A percentile compares a stretch with the other conserved stretches of the same genome.
Conservation (phyloP, 208 protist genomes). For the Crithidia brevicula region DNA sequence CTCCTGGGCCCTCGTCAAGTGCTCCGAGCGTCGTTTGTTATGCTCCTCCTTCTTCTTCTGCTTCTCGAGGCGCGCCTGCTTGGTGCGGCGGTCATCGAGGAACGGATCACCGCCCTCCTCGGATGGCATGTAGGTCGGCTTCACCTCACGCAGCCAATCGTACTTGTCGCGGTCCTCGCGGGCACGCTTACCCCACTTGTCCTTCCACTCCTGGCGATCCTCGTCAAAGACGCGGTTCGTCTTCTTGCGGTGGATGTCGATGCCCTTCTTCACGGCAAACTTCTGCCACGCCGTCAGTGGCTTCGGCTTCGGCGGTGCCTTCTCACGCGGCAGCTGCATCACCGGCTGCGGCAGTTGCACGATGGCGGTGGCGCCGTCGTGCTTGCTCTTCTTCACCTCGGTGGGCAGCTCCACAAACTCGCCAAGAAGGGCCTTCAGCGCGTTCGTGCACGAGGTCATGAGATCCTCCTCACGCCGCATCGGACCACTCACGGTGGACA, state of each 20-base stretch:
- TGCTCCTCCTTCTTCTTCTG: slow-evolving; percentile 93
- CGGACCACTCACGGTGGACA: slow-evolving; percentile 80
- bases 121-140: slow-evolving; percentile 78
- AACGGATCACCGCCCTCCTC: slow-evolving; percentile 94
- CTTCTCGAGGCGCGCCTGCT: slow-evolving; percentile 86
- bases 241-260: slow-evolving; percentile 92
- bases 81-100: slow-evolving; percentile 85
- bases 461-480: slow-evolving; percentile 84
- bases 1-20: slow-evolving; percentile 68
- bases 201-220: slow-evolving; percentile 89
- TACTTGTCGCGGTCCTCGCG: slow-evolving; percentile 90
- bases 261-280: slow-evolving; percentile 93
- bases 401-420: slow-evolving; percentile 76
- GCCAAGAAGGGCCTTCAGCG: slow-evolving; percentile 71
- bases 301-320: slow-evolving; percentile 89
- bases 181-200: slow-evolving; percentile 93
- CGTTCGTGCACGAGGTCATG: slow-evolving; percentile 58
- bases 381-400: slow-evolving; percentile 81
- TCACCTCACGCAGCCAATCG: slow-evolving; percentile 94
- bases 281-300: slow-evolving; percentile 93
- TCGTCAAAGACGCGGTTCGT: slow-evolving; percentile 90
- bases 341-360: slow-evolving; percentile 84
- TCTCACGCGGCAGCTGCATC: slow-evolving; percentile 91
- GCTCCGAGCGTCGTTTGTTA: slow-evolving; percentile 86
- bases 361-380: slow-evolving; percentile 63